phyloP scores from a whole-genome alignment of 192 early-diverging fungal genomes.

The Chytriomyces sp. region DNA sequence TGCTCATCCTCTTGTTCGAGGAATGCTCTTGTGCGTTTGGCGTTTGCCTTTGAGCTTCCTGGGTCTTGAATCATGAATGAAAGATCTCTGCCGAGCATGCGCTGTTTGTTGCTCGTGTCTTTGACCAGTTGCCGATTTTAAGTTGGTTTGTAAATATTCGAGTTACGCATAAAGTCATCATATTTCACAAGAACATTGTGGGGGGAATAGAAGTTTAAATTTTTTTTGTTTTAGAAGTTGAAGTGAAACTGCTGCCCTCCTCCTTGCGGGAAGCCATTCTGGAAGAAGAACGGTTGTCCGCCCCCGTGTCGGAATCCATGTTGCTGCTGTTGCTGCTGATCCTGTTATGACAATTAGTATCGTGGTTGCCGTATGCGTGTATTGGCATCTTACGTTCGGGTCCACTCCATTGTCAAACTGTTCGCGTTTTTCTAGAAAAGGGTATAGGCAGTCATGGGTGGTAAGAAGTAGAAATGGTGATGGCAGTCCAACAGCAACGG shows the following conservation, averaged over 20 bases:
- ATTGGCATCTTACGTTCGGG: slow-evolving; percentile 45
- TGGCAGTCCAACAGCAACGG: neutral
- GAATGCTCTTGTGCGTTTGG: slow-evolving; percentile 9
- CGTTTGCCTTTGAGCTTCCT: neutral
- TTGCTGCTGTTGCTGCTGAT: slow-evolving; percentile 28
- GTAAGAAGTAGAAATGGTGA: slow-evolving; percentile 26
- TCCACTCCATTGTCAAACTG: slow-evolving; percentile 61
- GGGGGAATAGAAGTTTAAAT: neutral
- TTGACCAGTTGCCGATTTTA: neutral
- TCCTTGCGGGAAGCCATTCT: slow-evolving; percentile 59
- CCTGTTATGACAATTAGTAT: neutral
- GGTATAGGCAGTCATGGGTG: neutral
- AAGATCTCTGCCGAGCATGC: neutral
- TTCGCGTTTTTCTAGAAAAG: slow-evolving; percentile 35
- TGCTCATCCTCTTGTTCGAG: slow-evolving; percentile 8
- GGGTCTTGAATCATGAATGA: neutral
- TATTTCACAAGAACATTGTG: neutral
- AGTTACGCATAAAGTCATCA: too few relatives aligned
- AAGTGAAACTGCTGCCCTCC: slow-evolving; percentile 54
- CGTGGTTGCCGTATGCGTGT: neutral
- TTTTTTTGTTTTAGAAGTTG: slow-evolving; percentile 37
- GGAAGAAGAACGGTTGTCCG: slow-evolving; percentile 48
- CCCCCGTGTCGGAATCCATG: slow-evolving; percentile 25
- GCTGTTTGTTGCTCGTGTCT: neutral
- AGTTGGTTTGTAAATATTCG: neutral